Percentiles rank a stretch among this genome's conserved stretches.
phyloP scores from a whole-genome alignment of 2,329 filamentous ascomycete genomes.

The Pleurostoma richardsiae region DNA sequence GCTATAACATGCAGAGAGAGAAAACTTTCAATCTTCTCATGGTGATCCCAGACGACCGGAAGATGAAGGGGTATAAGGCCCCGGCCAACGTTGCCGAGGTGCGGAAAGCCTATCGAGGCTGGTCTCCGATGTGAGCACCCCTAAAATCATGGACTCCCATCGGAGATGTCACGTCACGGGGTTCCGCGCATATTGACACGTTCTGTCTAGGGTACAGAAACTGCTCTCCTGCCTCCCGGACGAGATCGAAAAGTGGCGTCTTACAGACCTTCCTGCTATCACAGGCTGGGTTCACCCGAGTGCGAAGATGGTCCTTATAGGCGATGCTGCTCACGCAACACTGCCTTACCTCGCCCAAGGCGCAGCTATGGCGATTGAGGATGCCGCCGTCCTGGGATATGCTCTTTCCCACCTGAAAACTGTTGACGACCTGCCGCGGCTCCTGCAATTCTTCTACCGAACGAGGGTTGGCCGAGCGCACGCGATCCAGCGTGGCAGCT shows the following conservation, averaged over 20 bases:
- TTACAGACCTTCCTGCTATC: background rate
- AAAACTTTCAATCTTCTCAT: constrained; percentile 8
- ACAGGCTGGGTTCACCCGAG: background rate
- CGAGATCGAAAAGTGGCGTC: constrained; percentile 5
- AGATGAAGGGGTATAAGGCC: constrained; percentile 8
- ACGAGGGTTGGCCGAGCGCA: constrained; percentile 5
- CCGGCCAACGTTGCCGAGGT: constrained; percentile 4
- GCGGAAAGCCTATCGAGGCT: constrained; percentile 4
- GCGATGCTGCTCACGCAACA: constrained; percentile 41
- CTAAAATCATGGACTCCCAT: too few species aligned
- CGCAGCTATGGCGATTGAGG: constrained; percentile 17
- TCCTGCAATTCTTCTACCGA: constrained; percentile 7
- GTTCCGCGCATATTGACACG: background rate
- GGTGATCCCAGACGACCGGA: constrained; percentile 8
- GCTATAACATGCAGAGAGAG: constrained; percentile 8
- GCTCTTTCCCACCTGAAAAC: constrained; percentile 1
- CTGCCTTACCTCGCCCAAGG: constrained; percentile 16
- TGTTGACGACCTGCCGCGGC: background rate
- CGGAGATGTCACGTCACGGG: too few species aligned
- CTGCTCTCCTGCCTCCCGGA: constrained; percentile 1
- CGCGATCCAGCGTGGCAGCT: constrained; percentile 6
- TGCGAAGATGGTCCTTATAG: constrained; percentile 33
- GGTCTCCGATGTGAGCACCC: constrained; percentile 3
- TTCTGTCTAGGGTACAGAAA: constrained; percentile 1
- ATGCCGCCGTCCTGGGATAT: constrained; percentile 13